These are phyloP conservation scores for Trichoderma brevicompactum DNA, from an alignment of 2,329 filamentous ascomycete species.

Conservation along the genomic window DNA sequence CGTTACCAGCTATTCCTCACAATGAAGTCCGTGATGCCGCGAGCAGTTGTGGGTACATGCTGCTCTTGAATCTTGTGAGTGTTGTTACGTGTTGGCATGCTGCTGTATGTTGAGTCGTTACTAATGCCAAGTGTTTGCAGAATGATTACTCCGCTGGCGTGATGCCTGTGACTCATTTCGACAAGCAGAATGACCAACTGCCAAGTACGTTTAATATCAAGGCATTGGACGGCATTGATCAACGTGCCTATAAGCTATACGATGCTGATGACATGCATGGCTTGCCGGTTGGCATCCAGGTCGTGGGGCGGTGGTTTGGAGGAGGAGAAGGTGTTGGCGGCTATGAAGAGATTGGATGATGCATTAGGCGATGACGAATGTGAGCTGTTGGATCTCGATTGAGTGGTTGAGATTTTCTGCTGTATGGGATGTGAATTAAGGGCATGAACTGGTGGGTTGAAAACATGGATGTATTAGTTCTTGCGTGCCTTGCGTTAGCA, in stretches of 20 bases:
- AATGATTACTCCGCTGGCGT: constrained; percentile 86
- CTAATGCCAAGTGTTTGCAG: constrained; percentile 44
- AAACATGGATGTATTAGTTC: not conserved
- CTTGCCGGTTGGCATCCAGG: constrained; percentile 56
- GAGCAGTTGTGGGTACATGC: constrained; percentile 89
- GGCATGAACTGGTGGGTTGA: not conserved
- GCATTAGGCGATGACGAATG: constrained; percentile 56
- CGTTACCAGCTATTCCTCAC: constrained; percentile 89
- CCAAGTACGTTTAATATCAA: constrained; percentile 63
- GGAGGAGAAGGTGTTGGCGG: constrained; percentile 59
- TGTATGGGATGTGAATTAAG: not conserved
- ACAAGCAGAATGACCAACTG: constrained; percentile 68
- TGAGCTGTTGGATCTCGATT: constrained; percentile 54
- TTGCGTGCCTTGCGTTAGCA: no score
- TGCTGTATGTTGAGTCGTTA: constrained; percentile 11
- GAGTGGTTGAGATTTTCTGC: constrained; percentile 23
- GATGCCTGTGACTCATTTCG: constrained; percentile 83
- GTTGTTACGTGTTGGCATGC: no score
- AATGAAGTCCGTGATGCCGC: constrained; percentile 84
- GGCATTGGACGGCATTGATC: constrained; percentile 76
- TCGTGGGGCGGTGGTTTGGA: constrained; percentile 55
- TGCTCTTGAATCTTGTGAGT: constrained; percentile 83
- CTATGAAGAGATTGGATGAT: not conserved
- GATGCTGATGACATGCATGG: constrained; percentile 80
- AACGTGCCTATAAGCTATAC: constrained; percentile 85